Percentiles rank a stretch among this genome's conserved stretches.
Conservation (phyloP, 2,329 filamentous ascomycete species). For the Colletotrichum sp. region DNA sequence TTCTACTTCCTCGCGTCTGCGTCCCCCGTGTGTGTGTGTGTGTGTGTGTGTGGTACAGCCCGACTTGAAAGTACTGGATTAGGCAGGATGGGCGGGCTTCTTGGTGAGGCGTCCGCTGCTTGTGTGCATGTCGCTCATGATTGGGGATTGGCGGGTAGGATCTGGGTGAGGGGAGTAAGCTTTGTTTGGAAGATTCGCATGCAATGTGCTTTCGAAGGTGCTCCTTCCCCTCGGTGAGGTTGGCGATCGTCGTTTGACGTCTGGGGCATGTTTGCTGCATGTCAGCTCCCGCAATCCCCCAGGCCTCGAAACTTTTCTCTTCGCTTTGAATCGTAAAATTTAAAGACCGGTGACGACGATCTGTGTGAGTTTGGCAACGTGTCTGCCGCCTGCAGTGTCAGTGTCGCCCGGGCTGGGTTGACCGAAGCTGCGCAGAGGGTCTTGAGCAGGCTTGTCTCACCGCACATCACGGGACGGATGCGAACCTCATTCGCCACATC, state of each 20-base stretch:
- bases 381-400: background rate
- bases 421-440: background rate
- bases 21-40: background rate
- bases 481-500: background rate
- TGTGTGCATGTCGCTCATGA: background rate
- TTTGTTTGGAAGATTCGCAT: background rate
- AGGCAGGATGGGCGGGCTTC: background rate
- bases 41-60: background rate
- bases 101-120: background rate
- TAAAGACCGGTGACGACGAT: background rate
- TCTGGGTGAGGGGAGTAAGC: background rate
- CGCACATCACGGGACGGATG: background rate
- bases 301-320: rapidly evolving
- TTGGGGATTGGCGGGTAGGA: background rate
- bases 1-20: background rate
- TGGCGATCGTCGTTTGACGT: background rate
- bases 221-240: rapidly evolving
- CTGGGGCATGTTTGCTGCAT: background rate
- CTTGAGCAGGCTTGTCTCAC: background rate
- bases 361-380: background rate
- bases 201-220: background rate
- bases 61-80: background rate
- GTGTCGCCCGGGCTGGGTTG: background rate
- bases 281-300: background rate
- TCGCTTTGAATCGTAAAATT: background rate